Evolutionary conservation across 2,329 filamentous ascomycete species (phyloP).

Genomic region (Rutstroemia sydowiana): DNA sequence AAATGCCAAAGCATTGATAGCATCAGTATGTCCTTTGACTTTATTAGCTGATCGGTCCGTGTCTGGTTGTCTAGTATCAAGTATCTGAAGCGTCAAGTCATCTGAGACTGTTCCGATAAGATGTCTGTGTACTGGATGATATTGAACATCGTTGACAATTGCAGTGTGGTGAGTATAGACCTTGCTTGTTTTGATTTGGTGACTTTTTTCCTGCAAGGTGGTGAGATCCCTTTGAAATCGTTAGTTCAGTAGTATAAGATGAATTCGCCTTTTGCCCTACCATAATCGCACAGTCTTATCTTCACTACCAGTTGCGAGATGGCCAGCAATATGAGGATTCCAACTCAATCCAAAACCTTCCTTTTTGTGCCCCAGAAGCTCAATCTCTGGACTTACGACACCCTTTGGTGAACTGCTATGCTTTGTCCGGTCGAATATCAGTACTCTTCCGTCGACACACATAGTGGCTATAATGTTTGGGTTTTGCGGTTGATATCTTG

Average conservation of each 20-base stretch:
- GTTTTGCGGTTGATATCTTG: slow-evolving; percentile 94
- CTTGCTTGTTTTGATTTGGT: slow-evolving; percentile 60
- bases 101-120: slow-evolving; percentile 93
- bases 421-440: slow-evolving; percentile 95
- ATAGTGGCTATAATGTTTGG: slow-evolving; percentile 94
- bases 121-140: slow-evolving; percentile 77
- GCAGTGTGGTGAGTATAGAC: slow-evolving; percentile 83
- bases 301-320: slow-evolving; percentile 83
- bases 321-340: slow-evolving; percentile 73
- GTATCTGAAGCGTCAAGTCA: slow-evolving; percentile 84
- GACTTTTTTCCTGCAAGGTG: slow-evolving; percentile 62
- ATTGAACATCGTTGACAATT: slow-evolving; percentile 94
- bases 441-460: slow-evolving; percentile 76
- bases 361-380: slow-evolving; percentile 72
- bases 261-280: slow-evolving; percentile 40
- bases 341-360: slow-evolving; percentile 93
- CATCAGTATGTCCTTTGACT: slow-evolving; percentile 75
- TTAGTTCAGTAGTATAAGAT: neutral
- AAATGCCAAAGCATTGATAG: slow-evolving; percentile 93
- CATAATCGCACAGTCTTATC: slow-evolving; percentile 88
- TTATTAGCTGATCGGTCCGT: slow-evolving; percentile 61
- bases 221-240: slow-evolving; percentile 61
- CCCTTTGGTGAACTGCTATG: slow-evolving; percentile 67
- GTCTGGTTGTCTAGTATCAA: slow-evolving; percentile 70
- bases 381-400: slow-evolving; percentile 44